These are phyloP conservation scores for Schwanniomyces sp. DNA, from an alignment of 805 yeast species.

Conservation along the genomic window DNA sequence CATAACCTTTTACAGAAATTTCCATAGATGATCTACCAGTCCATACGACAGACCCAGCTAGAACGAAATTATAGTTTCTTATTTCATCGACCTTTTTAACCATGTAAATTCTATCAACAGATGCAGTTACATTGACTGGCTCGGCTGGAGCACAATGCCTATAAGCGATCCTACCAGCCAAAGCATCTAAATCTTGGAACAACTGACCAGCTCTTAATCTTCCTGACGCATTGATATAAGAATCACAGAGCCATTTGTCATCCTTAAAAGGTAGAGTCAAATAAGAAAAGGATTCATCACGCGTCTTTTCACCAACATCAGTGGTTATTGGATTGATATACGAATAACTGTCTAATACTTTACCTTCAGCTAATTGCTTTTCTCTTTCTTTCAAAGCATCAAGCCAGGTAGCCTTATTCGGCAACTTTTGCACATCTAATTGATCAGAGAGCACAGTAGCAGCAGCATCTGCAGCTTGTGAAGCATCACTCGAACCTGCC, in stretches of 20 bases:
- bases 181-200: constrained; percentile 90
- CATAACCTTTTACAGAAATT: constrained; percentile 84
- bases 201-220: constrained; percentile 88
- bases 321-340: constrained; percentile 73
- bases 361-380: constrained; percentile 71
- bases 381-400: constrained; percentile 77
- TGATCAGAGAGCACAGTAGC: constrained; percentile 68
- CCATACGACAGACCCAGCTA: constrained; percentile 93
- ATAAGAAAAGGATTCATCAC: constrained; percentile 74
- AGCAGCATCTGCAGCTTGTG: constrained; percentile 71
- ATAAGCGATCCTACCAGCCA: constrained; percentile 92
- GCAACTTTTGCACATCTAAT: constrained; percentile 47
- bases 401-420: constrained; percentile 74
- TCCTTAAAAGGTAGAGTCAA: constrained; percentile 78
- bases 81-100: constrained; percentile 81
- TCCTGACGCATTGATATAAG: constrained; percentile 89
- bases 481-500: constrained; percentile 48
- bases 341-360: constrained; percentile 65
- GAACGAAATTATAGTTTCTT: constrained; percentile 67
- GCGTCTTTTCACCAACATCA: constrained; percentile 67
- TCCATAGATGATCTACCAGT: constrained; percentile 97
- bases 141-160: constrained; percentile 93
- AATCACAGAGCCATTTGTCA: constrained; percentile 78
- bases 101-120: constrained; percentile 89
- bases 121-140: constrained; percentile 94